These are phyloP conservation scores for Colletotrichum filicis DNA, from an alignment of 2,329 filamentous ascomycete genomes.

Conservation along the genomic window DNA sequence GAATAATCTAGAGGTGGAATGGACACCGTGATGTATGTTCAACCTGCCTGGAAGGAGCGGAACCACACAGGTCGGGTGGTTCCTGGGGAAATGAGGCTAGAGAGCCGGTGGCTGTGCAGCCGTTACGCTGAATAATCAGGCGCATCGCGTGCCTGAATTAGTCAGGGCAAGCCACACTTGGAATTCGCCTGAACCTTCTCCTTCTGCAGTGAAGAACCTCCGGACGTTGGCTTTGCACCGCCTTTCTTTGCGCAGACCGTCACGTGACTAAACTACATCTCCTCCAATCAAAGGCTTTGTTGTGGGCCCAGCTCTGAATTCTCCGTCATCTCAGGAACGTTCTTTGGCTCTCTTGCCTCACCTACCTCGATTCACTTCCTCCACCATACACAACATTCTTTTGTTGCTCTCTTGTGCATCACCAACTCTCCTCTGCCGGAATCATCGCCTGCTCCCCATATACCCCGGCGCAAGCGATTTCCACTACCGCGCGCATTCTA, in stretches of 20 bases:
- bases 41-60: background rate
- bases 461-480: constrained; percentile 7
- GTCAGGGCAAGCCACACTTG: constrained; percentile 7
- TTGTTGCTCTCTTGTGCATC: constrained; percentile 11
- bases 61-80: background rate
- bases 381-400: constrained; percentile 29
- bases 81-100: background rate
- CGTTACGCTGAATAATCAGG: constrained; percentile 19
- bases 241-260: too few relatives aligned
- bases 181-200: constrained; percentile 7
- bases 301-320: constrained; percentile 9
- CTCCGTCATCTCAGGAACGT: constrained; percentile 21
- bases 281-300: background rate
- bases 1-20: too few relatives aligned
- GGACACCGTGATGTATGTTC: background rate
- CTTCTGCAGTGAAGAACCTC: background rate
- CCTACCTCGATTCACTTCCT: background rate
- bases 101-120: background rate
- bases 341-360: constrained; percentile 1
- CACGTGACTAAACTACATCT: background rate
- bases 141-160: background rate
- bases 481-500: background rate
- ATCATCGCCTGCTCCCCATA: constrained; percentile 5
- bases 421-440: background rate
- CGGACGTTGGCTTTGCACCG: background rate